Evolutionary conservation across 2,329 filamentous ascomycete species (phyloP).

Genomic region (Stagonosporopsis rhizophila): DNA sequence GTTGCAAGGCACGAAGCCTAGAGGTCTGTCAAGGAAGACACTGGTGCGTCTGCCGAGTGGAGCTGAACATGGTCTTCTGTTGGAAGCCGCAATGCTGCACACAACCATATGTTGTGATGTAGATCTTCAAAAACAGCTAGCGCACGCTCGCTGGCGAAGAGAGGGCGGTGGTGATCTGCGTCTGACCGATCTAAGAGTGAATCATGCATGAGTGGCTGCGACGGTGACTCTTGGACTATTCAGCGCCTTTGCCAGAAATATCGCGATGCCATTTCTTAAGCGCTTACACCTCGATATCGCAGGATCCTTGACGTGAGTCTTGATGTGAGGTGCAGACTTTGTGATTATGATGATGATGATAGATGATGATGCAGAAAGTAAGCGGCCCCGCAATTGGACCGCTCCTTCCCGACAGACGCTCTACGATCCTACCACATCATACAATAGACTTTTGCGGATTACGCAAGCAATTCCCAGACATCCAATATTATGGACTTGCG

Average conservation of each 20-base stretch:
- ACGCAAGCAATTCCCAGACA: background rate
- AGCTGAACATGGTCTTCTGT: background rate
- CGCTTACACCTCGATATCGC: background rate
- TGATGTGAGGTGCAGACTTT: background rate
- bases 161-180: background rate
- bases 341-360: too few relatives aligned
- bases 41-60: background rate
- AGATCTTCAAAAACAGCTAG: conserved; percentile 1
- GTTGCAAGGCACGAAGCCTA: background rate
- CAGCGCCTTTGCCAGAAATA: background rate
- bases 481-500: too few relatives aligned
- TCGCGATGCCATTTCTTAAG: background rate
- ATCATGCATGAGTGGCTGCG: background rate
- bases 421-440: too few relatives aligned
- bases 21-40: conserved; percentile 4
- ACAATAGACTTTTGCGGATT: background rate
- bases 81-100: background rate
- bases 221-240: background rate
- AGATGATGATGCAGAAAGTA: background rate
- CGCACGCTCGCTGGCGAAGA: conserved; percentile 8
- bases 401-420: too few relatives aligned
- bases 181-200: background rate
- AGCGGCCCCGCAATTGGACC: background rate
- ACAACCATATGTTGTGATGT: conserved; percentile 6
- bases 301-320: background rate